phyloP scores from a whole-genome alignment of 2,329 filamentous ascomycete species.

The Beauveria bassiana region DNA sequence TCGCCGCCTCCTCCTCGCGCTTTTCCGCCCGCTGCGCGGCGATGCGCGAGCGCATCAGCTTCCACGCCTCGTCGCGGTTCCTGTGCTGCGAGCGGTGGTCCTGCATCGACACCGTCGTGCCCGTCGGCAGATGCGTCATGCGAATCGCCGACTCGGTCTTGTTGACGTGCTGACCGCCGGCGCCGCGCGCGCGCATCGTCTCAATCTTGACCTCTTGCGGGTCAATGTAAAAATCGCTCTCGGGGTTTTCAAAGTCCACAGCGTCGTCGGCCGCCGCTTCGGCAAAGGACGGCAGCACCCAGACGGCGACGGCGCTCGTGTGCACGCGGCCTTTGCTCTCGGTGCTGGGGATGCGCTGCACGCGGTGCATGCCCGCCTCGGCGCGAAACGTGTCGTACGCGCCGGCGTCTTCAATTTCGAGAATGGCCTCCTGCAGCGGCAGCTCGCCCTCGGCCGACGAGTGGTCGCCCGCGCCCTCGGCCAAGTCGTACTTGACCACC shows the following conservation, averaged over 20 bases:
- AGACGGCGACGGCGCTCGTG: constrained; percentile 84
- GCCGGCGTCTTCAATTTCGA: constrained; percentile 70
- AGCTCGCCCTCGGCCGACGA: constrained; percentile 51
- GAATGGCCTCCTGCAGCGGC: constrained; percentile 76
- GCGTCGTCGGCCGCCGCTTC: constrained; percentile 40
- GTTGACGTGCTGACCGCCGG: constrained; percentile 96
- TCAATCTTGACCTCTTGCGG: constrained; percentile 75
- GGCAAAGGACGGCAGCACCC: constrained; percentile 82
- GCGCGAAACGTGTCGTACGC: constrained; percentile 76
- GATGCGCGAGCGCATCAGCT: constrained; percentile 70
- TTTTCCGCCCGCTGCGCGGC: constrained; percentile 74
- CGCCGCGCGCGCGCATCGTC: constrained; percentile 85
- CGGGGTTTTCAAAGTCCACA: constrained; percentile 68
- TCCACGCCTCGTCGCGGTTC: constrained; percentile 85
- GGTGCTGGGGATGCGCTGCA: constrained; percentile 86
- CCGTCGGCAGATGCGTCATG: constrained; percentile 82
- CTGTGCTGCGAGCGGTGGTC: constrained; percentile 84
- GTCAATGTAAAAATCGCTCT: constrained; percentile 86
- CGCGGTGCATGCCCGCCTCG: constrained; percentile 90
- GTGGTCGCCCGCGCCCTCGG: constrained; percentile 54
- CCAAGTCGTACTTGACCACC: constrained; percentile 72
- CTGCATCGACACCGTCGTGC: constrained; percentile 83
- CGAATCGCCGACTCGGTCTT: constrained; percentile 95
- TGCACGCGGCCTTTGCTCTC: constrained; percentile 88
- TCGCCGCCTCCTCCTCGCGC: constrained; percentile 71